Conservation (phyloP, 768 basidiomycete species). For the Chalciporus pseudorubinellus region DNA sequence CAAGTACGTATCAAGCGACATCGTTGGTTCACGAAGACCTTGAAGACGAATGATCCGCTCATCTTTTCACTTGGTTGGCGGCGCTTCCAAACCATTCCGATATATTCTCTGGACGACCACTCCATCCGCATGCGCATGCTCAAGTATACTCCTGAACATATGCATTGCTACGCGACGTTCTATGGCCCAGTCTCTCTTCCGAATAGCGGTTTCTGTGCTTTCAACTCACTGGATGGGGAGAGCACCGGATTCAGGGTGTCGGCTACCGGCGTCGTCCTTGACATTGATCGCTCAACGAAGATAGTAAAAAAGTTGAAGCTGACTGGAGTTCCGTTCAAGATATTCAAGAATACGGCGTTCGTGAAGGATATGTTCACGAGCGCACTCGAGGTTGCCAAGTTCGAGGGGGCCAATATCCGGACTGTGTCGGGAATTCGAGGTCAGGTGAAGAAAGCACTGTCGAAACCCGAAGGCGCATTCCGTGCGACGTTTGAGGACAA, state of each 20-base stretch:
- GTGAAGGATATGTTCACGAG: constrained; percentile 95
- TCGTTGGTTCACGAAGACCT: constrained; percentile 85
- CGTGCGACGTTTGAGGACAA: constrained; percentile 99
- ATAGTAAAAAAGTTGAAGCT: constrained; percentile 99
- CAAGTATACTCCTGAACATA: constrained; percentile 99
- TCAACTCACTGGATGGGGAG: constrained; percentile 76
- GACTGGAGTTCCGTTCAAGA: constrained; percentile 93
- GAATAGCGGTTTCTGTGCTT: constrained; percentile 96
- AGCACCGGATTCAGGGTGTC: constrained; percentile 80
- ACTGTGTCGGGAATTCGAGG: constrained; percentile 96
- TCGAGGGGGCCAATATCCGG: constrained; percentile 94
- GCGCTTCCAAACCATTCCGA: constrained; percentile 90
- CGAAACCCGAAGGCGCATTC: constrained; percentile 95
- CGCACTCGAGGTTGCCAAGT: constrained; percentile 94
- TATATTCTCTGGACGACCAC: constrained; percentile 97
- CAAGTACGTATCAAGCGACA: constrained; percentile 97
- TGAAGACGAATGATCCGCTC: constrained; percentile 97
- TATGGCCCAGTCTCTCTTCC: constrained; percentile 91
- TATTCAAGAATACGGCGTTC: constrained; percentile 99
- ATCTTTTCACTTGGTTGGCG: constrained; percentile 98
- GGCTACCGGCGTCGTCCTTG: constrained; percentile 92
- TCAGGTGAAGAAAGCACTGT: constrained; percentile 92
- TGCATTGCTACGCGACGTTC: constrained; percentile 99
- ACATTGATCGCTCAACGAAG: constrained; percentile 87
- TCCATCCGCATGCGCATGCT: constrained; percentile 98